Conservation (phyloP, 2,329 filamentous ascomycete genomes). For the Sporothrix pseudoabietina region DNA sequence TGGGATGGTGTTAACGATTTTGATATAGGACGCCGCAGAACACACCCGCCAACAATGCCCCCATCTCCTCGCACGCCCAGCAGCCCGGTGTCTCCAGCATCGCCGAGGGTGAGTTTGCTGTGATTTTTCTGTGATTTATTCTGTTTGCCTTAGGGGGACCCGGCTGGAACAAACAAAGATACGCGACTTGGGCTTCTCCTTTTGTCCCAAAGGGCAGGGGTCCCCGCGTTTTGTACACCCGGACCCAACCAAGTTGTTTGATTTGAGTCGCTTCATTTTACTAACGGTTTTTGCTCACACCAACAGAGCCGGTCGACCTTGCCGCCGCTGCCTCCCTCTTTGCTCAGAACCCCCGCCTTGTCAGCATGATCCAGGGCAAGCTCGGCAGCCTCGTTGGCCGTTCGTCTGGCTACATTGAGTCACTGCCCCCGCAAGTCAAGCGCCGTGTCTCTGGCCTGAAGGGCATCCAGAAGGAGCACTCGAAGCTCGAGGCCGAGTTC, state of each 20-base stretch:
- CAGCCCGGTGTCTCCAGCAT: conserved; percentile 93
- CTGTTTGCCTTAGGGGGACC: background rate
- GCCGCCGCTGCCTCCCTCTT: conserved; percentile 87
- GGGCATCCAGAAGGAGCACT: conserved; percentile 97
- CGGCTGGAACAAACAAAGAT: background rate
- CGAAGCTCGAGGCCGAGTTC: conserved; percentile 96
- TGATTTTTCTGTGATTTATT: background rate
- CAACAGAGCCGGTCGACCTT: conserved; percentile 86
- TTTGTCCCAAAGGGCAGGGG: background rate
- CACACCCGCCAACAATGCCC: conserved; percentile 91
- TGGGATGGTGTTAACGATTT: conserved; percentile 34
- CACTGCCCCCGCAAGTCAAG: conserved; percentile 83
- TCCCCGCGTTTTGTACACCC: conserved; percentile 21
- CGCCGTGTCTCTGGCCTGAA: conserved; percentile 93
- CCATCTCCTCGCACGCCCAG: conserved; percentile 96
- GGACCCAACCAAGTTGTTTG: background rate
- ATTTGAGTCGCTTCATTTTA: background rate
- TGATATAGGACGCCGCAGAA: conserved; percentile 87
- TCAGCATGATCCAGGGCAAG: conserved; percentile 97
- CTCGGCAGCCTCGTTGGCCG: conserved; percentile 89
- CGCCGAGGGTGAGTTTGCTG: conserved; percentile 77
- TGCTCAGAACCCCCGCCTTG: conserved; percentile 89
- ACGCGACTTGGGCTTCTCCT: background rate
- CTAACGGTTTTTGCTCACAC: conserved; percentile 8
- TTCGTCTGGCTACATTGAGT: conserved; percentile 98